Evolutionary conservation across 352 stramenopile genomes (phyloP).

Genomic region (Phytophthora melonis): DNA sequence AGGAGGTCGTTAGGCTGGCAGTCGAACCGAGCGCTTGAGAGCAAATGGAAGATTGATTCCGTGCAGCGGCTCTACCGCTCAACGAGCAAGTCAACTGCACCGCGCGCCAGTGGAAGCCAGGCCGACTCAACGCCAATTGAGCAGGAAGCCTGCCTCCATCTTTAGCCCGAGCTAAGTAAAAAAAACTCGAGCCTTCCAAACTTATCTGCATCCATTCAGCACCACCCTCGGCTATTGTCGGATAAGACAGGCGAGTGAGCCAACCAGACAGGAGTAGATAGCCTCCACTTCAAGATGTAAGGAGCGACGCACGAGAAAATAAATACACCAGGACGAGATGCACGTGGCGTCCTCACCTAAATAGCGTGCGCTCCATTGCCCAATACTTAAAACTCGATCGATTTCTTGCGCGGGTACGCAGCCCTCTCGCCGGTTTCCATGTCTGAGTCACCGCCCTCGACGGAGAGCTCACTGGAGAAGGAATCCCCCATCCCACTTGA

Average conservation of each 20-base stretch:
- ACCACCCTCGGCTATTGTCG: constrained; percentile 4
- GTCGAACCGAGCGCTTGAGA: constrained; percentile 24
- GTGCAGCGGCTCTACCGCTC: constrained; percentile 20
- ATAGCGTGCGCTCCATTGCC: constrained; percentile 19
- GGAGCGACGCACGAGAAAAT: constrained; percentile 2
- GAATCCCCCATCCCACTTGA: constrained; percentile 46
- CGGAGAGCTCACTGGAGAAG: constrained; percentile 49
- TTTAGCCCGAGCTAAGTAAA: constrained; percentile 24
- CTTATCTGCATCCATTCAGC: neutral
- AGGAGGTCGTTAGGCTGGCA: constrained; percentile 7
- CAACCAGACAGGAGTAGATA: neutral
- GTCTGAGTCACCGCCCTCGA: constrained; percentile 37
- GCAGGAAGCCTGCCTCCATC: constrained; percentile 1
- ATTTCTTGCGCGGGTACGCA: constrained; percentile 51
- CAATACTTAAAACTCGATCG: constrained; percentile 56
- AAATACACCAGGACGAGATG: constrained; percentile 11
- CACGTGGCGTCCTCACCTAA: constrained; percentile 8
- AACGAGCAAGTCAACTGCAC: constrained; percentile 11
- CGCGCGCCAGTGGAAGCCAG: neutral
- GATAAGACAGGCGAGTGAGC: constrained; percentile 19
- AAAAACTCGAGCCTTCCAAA: constrained; percentile 16
- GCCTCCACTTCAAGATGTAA: neutral
- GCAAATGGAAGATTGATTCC: constrained; percentile 42
- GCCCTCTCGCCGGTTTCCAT: constrained; percentile 25
- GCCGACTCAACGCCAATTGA: neutral